These are phyloP conservation scores for Coemansia pectinata DNA, from an alignment of 192 early-diverging fungal genomes.

Conservation along the genomic window DNA sequence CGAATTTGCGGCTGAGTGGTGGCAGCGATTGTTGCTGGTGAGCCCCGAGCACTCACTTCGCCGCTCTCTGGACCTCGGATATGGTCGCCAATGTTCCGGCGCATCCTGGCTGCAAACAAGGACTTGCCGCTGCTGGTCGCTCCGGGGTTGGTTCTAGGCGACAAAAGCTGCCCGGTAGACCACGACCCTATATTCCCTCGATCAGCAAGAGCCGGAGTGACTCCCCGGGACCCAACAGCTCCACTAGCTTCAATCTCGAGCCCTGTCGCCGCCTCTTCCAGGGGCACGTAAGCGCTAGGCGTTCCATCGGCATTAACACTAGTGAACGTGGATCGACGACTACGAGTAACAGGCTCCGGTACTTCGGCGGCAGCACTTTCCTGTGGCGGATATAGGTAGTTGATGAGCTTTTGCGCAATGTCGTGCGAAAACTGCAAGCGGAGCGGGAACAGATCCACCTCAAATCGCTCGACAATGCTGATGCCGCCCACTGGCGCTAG, in stretches of 20 bases:
- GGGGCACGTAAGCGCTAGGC: not conserved
- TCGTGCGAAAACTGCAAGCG: conserved; percentile 85
- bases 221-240: not conserved
- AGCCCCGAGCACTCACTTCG: not conserved
- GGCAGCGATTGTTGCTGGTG: not conserved
- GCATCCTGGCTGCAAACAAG: conserved; percentile 22
- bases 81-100: conserved; percentile 24
- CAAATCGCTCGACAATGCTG: conserved; percentile 86
- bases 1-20: not conserved
- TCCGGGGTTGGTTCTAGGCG: not conserved
- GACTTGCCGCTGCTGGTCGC: not conserved
- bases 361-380: conserved; percentile 12
- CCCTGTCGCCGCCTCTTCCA: not conserved
- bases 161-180: not conserved
- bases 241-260: not conserved
- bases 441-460: conserved; percentile 82
- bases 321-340: not conserved
- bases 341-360: not conserved
- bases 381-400: conserved; percentile 76
- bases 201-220: not conserved
- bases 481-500: conserved; percentile 91
- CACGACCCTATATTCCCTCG: not conserved
- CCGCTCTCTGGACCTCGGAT: conserved; percentile 2
- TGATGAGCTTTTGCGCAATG: conserved; percentile 75
- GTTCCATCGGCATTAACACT: not conserved